Conservation (phyloP, 305 asterid species). For the Fraxinus paxiana region DNA sequence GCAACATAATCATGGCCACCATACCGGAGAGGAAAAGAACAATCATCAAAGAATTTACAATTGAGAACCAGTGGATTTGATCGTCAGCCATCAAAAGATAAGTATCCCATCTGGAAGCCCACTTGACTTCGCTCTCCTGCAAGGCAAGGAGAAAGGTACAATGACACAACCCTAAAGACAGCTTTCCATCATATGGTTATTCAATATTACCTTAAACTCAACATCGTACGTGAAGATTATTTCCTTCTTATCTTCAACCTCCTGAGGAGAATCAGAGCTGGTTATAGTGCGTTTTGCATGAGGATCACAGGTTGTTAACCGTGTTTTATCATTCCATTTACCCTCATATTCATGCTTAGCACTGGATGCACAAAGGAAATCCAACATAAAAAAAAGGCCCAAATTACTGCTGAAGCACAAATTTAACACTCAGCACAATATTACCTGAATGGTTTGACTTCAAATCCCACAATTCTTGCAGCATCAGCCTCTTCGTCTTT, state of each 20-base stretch:
- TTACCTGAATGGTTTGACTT: constrained; percentile 32
- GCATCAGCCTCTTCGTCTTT: constrained; percentile 21
- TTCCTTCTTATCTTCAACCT: constrained; percentile 26
- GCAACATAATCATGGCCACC: constrained; percentile 15
- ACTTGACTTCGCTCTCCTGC: constrained; percentile 16
- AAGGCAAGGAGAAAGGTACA: not conserved
- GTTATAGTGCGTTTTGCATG: constrained; percentile 25
- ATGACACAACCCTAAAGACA: not conserved
- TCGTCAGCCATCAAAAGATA: constrained; percentile 11
- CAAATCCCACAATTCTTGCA: constrained; percentile 33
- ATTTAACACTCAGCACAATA: not conserved
- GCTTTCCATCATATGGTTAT: not conserved
- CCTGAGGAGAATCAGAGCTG: constrained; percentile 25
- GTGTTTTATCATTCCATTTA: constrained; percentile 19
- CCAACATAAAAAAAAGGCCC: not conserved
- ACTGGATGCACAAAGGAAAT: constrained; percentile 12
- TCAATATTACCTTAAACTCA: constrained; percentile 27
- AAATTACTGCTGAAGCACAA: not conserved
- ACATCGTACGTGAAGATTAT: constrained; percentile 33
- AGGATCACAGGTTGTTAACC: constrained; percentile 30
- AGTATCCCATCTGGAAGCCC: constrained; percentile 18
- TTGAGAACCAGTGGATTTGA: constrained; percentile 17
- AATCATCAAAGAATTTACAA: constrained; percentile 16
- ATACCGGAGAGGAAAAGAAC: constrained; percentile 16
- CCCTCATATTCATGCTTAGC: constrained; percentile 33